These are phyloP conservation scores for Ulota crispa DNA, from an alignment of 225 moss, liverwort and hornwort species.

Conservation along the genomic window DNA sequence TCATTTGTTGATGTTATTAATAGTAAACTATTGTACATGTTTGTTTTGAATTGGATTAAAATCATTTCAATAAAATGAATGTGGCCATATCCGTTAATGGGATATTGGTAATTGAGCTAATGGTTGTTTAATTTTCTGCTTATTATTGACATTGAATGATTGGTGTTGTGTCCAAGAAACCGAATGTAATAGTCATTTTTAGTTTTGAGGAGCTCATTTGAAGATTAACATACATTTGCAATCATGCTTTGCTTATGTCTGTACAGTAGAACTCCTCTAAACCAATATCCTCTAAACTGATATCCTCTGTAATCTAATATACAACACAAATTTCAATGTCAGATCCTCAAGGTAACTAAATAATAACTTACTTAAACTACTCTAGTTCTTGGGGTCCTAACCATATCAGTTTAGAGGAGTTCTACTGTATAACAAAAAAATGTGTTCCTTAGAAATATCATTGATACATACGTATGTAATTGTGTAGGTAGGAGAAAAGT, in stretches of 20 bases:
- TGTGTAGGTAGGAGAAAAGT: neutral
- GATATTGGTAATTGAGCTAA: neutral
- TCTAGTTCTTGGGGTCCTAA: too few species aligned
- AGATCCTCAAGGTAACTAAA: too few species aligned
- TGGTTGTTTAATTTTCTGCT: neutral
- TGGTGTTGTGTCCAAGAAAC: neutral
- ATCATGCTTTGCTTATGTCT: neutral
- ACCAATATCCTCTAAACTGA: too few species aligned
- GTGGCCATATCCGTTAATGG: too few species aligned
- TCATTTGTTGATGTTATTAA: neutral
- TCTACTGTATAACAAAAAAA: neutral
- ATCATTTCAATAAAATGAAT: neutral
- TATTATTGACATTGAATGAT: neutral
- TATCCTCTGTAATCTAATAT: too few species aligned
- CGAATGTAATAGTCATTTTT: too few species aligned
- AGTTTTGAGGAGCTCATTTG: neutral
- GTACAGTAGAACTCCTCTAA: too few species aligned
- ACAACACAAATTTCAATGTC: too few species aligned
- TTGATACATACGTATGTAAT: accelerated
- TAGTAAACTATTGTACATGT: neutral
- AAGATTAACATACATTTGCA: neutral
- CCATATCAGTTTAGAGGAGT: too few species aligned
- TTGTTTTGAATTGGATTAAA: neutral
- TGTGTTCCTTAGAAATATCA: neutral
- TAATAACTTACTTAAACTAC: too few species aligned